Evolutionary conservation across 805 yeast species (phyloP).

Genomic region (Metschnikowia lunata): DNA sequence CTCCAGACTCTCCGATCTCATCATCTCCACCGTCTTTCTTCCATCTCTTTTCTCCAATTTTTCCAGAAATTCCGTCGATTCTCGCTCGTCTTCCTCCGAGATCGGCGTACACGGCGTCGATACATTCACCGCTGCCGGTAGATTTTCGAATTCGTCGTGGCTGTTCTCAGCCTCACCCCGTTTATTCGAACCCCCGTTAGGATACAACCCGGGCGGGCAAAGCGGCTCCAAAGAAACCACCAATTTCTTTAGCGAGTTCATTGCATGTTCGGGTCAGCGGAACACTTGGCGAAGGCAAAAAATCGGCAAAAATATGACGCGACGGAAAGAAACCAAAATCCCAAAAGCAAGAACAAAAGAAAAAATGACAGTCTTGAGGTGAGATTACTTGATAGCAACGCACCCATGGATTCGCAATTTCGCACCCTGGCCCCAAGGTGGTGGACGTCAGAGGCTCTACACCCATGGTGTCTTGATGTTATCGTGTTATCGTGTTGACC

Average conservation of each 20-base stretch:
- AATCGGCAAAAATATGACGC: neutral
- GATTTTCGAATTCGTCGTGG: neutral
- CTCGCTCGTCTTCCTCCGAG: constrained; percentile 2
- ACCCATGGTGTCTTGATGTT: too few species aligned
- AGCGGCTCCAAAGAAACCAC: constrained; percentile 16
- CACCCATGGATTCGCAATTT: too few species aligned
- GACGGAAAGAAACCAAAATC: neutral
- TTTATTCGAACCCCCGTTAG: constrained; percentile 3
- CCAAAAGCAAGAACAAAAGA: too few species aligned
- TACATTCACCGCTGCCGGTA: neutral
- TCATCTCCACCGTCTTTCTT: too few species aligned
- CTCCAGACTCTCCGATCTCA: neutral
- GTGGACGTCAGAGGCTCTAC: too few species aligned
- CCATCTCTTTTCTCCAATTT: too few species aligned
- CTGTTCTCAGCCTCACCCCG: neutral
- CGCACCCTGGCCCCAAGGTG: too few species aligned
- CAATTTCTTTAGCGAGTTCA: constrained; percentile 19
- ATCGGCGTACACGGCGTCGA: constrained; percentile 4
- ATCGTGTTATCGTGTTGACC: too few species aligned
- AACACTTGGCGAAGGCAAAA: neutral
- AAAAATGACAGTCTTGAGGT: too few species aligned
- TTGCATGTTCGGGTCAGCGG: constrained; percentile 8
- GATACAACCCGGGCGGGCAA: constrained; percentile 10
- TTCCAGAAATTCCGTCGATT: neutral
- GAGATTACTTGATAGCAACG: too few species aligned